Evolutionary conservation across 345 rosid genomes (phyloP).

Genomic region (Citrus reticulata): DNA sequence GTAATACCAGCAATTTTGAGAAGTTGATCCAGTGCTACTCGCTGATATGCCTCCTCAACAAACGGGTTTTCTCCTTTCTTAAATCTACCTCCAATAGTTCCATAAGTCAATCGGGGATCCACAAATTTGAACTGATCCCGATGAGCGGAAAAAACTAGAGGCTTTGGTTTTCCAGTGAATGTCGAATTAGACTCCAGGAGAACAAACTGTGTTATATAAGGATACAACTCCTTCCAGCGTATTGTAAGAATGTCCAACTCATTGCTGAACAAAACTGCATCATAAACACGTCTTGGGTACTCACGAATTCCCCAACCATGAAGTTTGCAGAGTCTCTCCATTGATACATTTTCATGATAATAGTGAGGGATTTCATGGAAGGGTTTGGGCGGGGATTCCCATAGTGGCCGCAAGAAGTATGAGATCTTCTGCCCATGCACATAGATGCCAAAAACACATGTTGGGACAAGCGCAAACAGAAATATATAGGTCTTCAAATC

Average conservation of each 20-base stretch:
- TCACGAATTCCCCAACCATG: constrained; percentile 90
- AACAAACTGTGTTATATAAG: constrained; percentile 72
- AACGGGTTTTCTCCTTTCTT: constrained; percentile 80
- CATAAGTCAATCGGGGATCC: constrained; percentile 75
- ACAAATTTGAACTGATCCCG: constrained; percentile 62
- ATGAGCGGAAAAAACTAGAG: constrained; percentile 51
- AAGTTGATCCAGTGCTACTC: constrained; percentile 76
- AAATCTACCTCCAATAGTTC: constrained; percentile 69
- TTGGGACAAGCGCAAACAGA: constrained; percentile 63
- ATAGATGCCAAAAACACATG: constrained; percentile 57
- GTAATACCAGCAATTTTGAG: constrained; percentile 64
- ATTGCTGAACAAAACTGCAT: constrained; percentile 78
- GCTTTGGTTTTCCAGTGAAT: constrained; percentile 67
- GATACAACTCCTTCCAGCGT: constrained; percentile 81
- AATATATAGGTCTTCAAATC: constrained; percentile 74
- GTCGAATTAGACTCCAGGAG: constrained; percentile 82
- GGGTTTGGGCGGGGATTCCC: constrained; percentile 87
- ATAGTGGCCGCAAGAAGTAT: constrained; percentile 71
- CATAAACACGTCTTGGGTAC: constrained; percentile 79
- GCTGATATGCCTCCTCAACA: constrained; percentile 77
- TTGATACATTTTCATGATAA: constrained; percentile 75
- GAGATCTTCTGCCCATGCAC: constrained; percentile 81
- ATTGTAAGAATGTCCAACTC: constrained; percentile 69
- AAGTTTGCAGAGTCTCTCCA: constrained; percentile 76
- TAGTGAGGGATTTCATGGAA: constrained; percentile 76